Base-by-base conservation (phyloP, 176 grass and related monocot species). In the Lolium multiflorum region DNA sequence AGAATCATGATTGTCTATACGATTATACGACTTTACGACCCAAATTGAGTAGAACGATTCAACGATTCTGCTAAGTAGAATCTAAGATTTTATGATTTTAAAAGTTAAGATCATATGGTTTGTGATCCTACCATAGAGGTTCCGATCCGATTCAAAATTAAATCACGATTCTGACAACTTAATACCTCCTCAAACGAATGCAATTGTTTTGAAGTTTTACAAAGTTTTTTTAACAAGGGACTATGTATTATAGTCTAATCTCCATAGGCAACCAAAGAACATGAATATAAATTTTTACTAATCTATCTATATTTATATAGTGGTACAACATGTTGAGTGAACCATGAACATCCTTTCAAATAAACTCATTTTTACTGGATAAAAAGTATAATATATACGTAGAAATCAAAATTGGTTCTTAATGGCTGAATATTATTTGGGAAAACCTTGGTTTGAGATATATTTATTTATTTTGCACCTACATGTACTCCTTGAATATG, bases 401-500 rank as follows among this genome's bases (percentile, higher is more conserved):
- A 54, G 13, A 54, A 5, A 16, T 54, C 15, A 16, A 3, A 5
- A 5, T 16, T 54, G 0, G 51, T 54, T 54, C 51, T 16, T 54
- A 69, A 10, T 18, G 4, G 7, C 31, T 69, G 31, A 10, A 41
- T 41, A 3, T 4, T 69, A 0, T 20, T 10, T 35, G 2, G 7
- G 15, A 2, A 16, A 37, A 66, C 63, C 63, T 16, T 15, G 11
- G 8, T 66, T 66, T 64, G 24, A 35, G 14, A 37, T 66, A 37
- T 31, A 66, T 78, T 78, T 64, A 61, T 73, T 79, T 1, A 41
- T 12, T 49, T 66, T 73, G 65, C 79, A 65, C 49, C 1, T 89
- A 37, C 6, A 94, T 92, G 95, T 91, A 79, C 91, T 97, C 9
- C 91, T 97, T 90, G 89, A 94, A 88, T 97, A 97, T 41, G 95